phyloP scores from a whole-genome alignment of 345 rosid species.

The Dovyalis caffra region DNA sequence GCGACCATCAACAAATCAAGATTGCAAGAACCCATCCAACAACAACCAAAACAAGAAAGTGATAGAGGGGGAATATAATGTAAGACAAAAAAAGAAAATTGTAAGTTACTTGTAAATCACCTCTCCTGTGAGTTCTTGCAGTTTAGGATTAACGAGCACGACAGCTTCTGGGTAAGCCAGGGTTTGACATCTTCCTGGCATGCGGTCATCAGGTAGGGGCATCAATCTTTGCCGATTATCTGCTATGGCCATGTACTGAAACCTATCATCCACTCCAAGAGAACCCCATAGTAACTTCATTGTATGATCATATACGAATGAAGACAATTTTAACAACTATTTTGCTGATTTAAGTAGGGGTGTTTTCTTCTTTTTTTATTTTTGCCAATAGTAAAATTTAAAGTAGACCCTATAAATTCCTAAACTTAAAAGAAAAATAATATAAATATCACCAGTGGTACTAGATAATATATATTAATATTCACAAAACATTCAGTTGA shows the following conservation, averaged over 20 bases:
- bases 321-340: not conserved
- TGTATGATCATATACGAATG: not conserved
- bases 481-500: not conserved
- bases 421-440: not conserved
- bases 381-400: not conserved
- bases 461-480: not conserved
- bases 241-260: slow-evolving; percentile 32
- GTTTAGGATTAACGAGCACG: slow-evolving; percentile 21
- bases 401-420: not conserved
- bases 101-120: slow-evolving; percentile 5
- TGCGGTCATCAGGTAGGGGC: slow-evolving; percentile 35
- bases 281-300: not conserved
- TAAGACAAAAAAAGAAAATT: too few relatives aligned
- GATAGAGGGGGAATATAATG: too few relatives aligned
- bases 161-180: slow-evolving; percentile 32
- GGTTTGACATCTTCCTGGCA: slow-evolving; percentile 23
- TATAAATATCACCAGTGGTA: not conserved
- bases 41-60: not conserved
- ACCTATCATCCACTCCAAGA: slow-evolving; percentile 12
- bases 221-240: slow-evolving; percentile 26
- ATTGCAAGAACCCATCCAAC: too few relatives aligned
- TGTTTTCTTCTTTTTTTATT: not conserved
- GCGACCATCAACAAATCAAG: too few relatives aligned
- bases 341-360: not conserved
- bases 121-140: slow-evolving; percentile 24